A percentile compares a stretch with the other conserved stretches of the same genome.
Conservation (phyloP, 2,329 filamentous ascomycete genomes). For the Scedosporium boydii region DNA sequence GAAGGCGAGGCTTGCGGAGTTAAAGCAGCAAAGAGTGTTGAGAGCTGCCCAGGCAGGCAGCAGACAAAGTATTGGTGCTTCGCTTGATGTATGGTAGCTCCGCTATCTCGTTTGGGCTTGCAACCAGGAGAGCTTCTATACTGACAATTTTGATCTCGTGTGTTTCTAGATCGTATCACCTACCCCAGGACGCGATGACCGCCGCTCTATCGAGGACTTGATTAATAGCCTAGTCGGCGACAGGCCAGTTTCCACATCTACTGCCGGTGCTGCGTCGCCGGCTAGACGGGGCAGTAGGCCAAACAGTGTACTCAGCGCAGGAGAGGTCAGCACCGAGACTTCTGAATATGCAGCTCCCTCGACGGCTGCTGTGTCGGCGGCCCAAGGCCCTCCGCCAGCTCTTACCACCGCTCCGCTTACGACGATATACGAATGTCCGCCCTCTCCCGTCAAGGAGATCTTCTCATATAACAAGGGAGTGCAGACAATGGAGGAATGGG, state of each 20-base stretch:
- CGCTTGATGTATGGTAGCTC: conserved; percentile 57
- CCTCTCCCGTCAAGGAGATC: conserved; percentile 68
- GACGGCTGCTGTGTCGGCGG: conserved; percentile 27
- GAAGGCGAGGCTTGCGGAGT: conserved; percentile 90
- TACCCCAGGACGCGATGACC: conserved; percentile 58
- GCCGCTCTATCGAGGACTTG: conserved; percentile 72
- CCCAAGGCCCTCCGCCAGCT: conserved; percentile 47
- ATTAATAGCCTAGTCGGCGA: conserved; percentile 78
- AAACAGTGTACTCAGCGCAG: conserved; percentile 75
- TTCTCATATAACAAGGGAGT: conserved; percentile 97
- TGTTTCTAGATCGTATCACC: conserved; percentile 51
- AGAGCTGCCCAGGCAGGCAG: conserved; percentile 66
- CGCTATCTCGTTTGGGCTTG: conserved; percentile 1
- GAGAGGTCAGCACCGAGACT: conserved; percentile 68
- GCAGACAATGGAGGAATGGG: conserved; percentile 76
- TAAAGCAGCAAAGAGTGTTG: conserved; percentile 84
- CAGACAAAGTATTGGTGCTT: conserved; percentile 58
- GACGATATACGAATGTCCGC: conserved; percentile 72
- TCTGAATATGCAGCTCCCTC: conserved; percentile 48
- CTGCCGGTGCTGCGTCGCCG: conserved; percentile 56
- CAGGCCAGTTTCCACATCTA: conserved; percentile 58
- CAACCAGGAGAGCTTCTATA: background rate
- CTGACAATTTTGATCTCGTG: conserved; percentile 22
- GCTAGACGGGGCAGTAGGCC: conserved; percentile 64
- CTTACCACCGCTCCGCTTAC: conserved; percentile 65